A percentile compares a stretch with the other conserved stretches of the same genome.
Conservation (phyloP, 345 rosid genomes). For the Corymbia maculata region DNA sequence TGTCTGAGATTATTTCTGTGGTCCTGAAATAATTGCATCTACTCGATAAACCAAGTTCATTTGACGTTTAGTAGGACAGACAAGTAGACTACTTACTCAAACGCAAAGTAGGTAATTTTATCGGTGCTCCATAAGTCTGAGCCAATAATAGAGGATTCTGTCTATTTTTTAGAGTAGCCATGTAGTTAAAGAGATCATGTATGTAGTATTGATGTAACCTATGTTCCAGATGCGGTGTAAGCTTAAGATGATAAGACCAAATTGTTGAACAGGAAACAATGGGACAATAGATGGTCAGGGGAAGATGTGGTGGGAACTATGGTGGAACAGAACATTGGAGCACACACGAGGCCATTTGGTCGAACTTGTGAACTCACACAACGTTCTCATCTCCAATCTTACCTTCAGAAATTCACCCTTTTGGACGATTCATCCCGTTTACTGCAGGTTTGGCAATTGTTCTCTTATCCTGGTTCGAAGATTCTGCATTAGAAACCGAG, state of each 20-base stretch:
- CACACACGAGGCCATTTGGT: slow-evolving; percentile 94
- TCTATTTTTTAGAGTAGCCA: neutral
- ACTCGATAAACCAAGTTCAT: neutral
- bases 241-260: neutral
- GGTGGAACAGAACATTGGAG: slow-evolving; percentile 93
- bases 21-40: neutral
- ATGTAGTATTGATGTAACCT: neutral
- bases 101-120: neutral
- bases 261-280: slow-evolving; percentile 50
- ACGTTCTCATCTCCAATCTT: slow-evolving; percentile 77
- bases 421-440: slow-evolving; percentile 96
- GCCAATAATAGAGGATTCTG: neutral
- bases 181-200: neutral
- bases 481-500: neutral
- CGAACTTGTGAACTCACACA: slow-evolving; percentile 69
- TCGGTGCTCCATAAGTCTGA: neutral
- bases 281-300: slow-evolving; percentile 98
- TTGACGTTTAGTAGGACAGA: neutral
- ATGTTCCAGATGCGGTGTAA: neutral
- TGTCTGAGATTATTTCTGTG: neutral
- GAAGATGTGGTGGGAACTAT: slow-evolving; percentile 96
- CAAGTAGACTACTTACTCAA: neutral
- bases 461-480: neutral
- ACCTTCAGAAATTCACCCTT: slow-evolving; percentile 85
- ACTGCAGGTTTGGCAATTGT: slow-evolving; percentile 56